A percentile compares a stretch with the other conserved stretches of the same genome.
These are phyloP conservation scores for Coprinopsis cinerea DNA, from an alignment of 768 basidiomycete species.

Conservation along the genomic window DNA sequence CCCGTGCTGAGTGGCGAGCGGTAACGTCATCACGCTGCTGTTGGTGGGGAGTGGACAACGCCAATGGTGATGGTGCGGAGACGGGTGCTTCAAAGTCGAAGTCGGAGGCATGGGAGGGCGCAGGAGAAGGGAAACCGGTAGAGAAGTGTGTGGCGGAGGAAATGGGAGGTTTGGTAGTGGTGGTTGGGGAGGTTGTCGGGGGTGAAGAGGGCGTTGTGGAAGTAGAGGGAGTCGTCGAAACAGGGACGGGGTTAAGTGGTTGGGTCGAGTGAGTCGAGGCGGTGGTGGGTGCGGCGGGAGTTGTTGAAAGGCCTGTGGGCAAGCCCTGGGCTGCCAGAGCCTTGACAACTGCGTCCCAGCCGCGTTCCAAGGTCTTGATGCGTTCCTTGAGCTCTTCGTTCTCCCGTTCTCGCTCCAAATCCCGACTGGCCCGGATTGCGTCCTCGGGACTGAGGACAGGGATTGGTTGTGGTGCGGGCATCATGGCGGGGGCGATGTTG, in stretches of 20 bases:
- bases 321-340: constrained; percentile 67
- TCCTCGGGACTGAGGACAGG: constrained; percentile 26
- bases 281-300: constrained; percentile 17
- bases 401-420: constrained; percentile 56
- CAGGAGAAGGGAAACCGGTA: constrained; percentile 34
- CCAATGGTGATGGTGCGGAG: constrained; percentile 17
- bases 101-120: constrained; percentile 35
- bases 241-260: constrained; percentile 20
- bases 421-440: constrained; percentile 29
- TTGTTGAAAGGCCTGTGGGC: constrained; percentile 35
- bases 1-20: constrained; percentile 99
- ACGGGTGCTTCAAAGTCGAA: constrained; percentile 20
- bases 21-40: constrained; percentile 39
- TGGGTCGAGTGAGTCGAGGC: constrained; percentile 16
- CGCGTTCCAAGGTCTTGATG: constrained; percentile 71
- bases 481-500: constrained; percentile 9
- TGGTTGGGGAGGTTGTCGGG: constrained; percentile 10
- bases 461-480: constrained; percentile 4
- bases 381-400: constrained; percentile 73
- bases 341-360: constrained; percentile 77
- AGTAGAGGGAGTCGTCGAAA: constrained; percentile 12
- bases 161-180: constrained; percentile 21
- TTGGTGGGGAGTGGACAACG: constrained; percentile 29
- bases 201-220: constrained; percentile 18
- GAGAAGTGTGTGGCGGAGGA: constrained; percentile 17